phyloP scores from a whole-genome alignment of 2,329 filamentous ascomycete genomes.

The Pseudogymnoascus sp. region DNA sequence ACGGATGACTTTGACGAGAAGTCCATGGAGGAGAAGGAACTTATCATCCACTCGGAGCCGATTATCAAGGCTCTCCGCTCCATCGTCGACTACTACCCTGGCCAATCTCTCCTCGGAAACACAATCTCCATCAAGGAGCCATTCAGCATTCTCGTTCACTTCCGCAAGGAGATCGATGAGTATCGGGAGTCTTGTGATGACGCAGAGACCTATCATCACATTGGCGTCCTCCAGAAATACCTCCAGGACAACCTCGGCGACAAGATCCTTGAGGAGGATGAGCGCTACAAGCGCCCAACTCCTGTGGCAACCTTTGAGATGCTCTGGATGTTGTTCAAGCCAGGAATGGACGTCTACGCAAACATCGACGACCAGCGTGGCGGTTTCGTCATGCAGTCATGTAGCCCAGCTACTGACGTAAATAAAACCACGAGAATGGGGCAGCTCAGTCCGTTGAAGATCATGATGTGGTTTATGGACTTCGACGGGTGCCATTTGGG shows the following conservation, averaged over 20 bases:
- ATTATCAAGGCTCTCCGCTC: conserved; percentile 20
- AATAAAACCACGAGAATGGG: conserved; percentile 11
- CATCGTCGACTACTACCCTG: conserved; percentile 20
- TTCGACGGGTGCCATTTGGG: conserved; percentile 23
- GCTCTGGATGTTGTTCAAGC: conserved; percentile 21
- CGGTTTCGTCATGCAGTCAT: conserved; percentile 17
- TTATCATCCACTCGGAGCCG: conserved; percentile 19
- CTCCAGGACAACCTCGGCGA: conserved; percentile 18
- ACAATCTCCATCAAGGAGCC: conserved; percentile 26
- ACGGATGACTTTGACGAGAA: conserved; percentile 17
- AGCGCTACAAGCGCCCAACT: conserved; percentile 13
- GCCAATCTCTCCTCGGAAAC: conserved; percentile 16
- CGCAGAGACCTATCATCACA: conserved; percentile 17
- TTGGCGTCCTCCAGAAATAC: conserved; percentile 10
- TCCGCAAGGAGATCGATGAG: conserved; percentile 18
- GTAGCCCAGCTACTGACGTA: background rate
- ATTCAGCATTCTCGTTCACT: conserved; percentile 30
- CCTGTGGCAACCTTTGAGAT: conserved; percentile 19
- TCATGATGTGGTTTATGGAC: conserved; percentile 25
- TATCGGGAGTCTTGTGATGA: conserved; percentile 18
- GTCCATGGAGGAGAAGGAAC: conserved; percentile 20
- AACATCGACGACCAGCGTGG: conserved; percentile 16
- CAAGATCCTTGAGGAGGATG: conserved; percentile 17
- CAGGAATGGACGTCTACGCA: conserved; percentile 19
- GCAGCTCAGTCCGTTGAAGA: conserved; percentile 17